Conservation (phyloP, 139 green algal species). For the Chlorella sp. region DNA sequence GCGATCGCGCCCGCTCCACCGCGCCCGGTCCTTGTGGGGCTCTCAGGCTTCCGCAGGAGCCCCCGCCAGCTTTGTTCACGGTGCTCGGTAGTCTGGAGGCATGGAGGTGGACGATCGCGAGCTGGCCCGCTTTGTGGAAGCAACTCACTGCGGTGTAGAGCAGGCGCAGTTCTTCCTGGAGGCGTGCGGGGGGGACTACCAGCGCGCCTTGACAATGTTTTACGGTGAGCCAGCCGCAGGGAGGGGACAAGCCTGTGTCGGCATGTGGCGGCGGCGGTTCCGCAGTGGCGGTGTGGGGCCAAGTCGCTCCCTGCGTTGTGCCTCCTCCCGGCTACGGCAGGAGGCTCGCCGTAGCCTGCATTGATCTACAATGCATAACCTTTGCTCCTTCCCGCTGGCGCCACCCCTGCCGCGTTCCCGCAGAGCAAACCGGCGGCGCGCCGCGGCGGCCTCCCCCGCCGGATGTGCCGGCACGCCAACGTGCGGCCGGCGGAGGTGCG, state of each 20-base stretch:
- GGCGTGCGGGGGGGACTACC: slow-evolving; percentile 58
- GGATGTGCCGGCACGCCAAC: slow-evolving; percentile 16
- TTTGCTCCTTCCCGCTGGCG: too few species aligned
- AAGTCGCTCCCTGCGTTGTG: not conserved
- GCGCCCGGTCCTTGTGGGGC: too few species aligned
- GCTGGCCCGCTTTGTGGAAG: slow-evolving; percentile 54
- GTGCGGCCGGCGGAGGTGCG: not conserved
- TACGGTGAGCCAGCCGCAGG: slow-evolving; percentile 41
- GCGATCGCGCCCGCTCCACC: too few species aligned
- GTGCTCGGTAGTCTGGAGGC: not conserved
- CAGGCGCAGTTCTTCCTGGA: slow-evolving; percentile 67
- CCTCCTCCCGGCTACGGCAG: too few species aligned
- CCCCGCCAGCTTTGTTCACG: too few species aligned
- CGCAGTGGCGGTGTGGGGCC: too few species aligned
- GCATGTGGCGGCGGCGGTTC: not conserved
- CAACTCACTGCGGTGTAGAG: slow-evolving; percentile 42
- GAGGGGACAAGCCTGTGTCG: too few species aligned
- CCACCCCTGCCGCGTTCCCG: not conserved
- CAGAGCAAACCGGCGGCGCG: slow-evolving; percentile 27
- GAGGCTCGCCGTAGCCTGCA: not conserved
- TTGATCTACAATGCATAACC: not conserved
- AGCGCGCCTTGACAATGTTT: slow-evolving; percentile 60
- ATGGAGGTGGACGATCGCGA: slow-evolving; percentile 32
- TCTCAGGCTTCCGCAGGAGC: too few species aligned
- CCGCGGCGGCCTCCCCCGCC: not conserved